A percentile compares a stretch with the other conserved stretches of the same genome.
phyloP scores from a whole-genome alignment of 768 basidiomycete species.

The Macrolepiota fuliginosa region DNA sequence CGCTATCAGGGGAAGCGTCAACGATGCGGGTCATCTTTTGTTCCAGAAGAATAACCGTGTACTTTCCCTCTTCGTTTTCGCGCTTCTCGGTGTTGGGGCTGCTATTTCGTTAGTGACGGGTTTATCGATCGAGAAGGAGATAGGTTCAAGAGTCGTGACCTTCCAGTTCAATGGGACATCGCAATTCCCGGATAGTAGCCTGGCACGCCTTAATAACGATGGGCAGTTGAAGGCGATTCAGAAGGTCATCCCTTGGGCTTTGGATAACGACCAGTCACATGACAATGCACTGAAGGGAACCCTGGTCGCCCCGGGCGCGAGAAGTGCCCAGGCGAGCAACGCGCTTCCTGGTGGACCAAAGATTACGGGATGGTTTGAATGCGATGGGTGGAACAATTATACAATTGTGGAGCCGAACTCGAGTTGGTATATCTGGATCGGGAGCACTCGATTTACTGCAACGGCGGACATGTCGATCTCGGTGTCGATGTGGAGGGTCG shows the following conservation, averaged over 20 bases:
- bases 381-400: constrained; percentile 13
- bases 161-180: constrained; percentile 10
- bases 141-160: neutral
- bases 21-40: constrained; percentile 11
- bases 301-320: constrained; percentile 13
- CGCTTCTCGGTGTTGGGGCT: constrained; percentile 7
- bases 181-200: constrained; percentile 11
- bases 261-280: constrained; percentile 12
- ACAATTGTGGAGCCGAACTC: neutral
- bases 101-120: constrained; percentile 13
- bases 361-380: constrained; percentile 10
- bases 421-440: neutral
- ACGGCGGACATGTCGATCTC: constrained; percentile 4
- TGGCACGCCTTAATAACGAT: constrained; percentile 6
- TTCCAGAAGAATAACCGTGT: constrained; percentile 12
- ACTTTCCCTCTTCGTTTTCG: constrained; percentile 13
- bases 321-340: constrained; percentile 8
- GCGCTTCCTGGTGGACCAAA: constrained; percentile 12
- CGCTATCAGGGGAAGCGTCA: constrained; percentile 15
- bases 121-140: constrained; percentile 13
- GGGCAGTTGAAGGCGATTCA: constrained; percentile 14
- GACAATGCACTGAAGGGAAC: constrained; percentile 12
- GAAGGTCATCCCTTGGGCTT: constrained; percentile 16
- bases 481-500: constrained; percentile 3
- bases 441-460: neutral